These are phyloP conservation scores for Combretum micranthum DNA, from an alignment of 345 rosid genomes.

Conservation along the genomic window DNA sequence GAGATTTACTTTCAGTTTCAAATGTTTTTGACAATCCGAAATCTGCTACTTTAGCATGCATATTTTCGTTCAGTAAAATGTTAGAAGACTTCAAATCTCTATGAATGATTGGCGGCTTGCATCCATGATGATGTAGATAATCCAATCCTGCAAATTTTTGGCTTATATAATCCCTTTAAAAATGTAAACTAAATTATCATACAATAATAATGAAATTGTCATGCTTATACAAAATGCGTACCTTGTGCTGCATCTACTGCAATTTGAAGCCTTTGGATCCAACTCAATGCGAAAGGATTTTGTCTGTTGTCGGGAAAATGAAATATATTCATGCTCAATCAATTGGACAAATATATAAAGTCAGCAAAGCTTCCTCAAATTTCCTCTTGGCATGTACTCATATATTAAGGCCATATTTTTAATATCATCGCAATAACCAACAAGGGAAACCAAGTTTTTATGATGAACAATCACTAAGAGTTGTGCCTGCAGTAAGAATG, in stretches of 20 bases:
- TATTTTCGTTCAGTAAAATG: constrained; percentile 17
- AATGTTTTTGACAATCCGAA: constrained; percentile 50
- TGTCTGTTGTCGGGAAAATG: background rate
- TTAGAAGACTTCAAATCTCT: constrained; percentile 29
- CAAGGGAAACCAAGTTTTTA: constrained; percentile 34
- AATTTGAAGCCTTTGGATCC: constrained; percentile 25
- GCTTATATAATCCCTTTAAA: background rate
- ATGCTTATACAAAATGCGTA: background rate
- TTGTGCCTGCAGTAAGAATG: constrained; percentile 17
- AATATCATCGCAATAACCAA: constrained; percentile 37
- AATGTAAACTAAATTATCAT: background rate
- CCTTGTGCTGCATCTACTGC: constrained; percentile 32
- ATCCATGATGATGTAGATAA: constrained; percentile 25
- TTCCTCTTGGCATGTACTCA: constrained; percentile 50
- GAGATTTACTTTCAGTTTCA: constrained; percentile 22
- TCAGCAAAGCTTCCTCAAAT: constrained; percentile 17
- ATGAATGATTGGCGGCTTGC: constrained; percentile 29
- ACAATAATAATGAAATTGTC: background rate
- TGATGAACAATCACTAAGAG: constrained; percentile 54
- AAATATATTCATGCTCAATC: background rate
- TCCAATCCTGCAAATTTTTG: constrained; percentile 20
- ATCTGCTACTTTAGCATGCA: constrained; percentile 27
- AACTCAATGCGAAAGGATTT: constrained; percentile 21
- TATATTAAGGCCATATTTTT: constrained; percentile 34
- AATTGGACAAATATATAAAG: background rate